Evolutionary conservation across 257 asterid genomes (phyloP), one percentile per base, ranked within the genome.

Genomic region (Coffea eugenioides): DNA sequence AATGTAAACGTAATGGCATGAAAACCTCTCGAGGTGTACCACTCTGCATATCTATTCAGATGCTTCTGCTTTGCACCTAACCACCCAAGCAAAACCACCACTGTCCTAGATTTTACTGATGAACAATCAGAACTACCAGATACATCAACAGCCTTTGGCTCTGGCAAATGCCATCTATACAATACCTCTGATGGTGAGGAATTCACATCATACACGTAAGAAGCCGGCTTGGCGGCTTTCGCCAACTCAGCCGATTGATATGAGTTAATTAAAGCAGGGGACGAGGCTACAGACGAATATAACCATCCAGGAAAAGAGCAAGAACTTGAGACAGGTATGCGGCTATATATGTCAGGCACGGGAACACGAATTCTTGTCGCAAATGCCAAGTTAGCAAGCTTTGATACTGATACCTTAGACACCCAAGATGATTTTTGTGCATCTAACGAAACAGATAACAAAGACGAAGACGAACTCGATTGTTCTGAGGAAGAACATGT

Each of bases 71-170:
- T 92, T 3, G 98, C 95, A 36, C 99, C 99, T 79, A 95, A 84
- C 99, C 99, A 95, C 75, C 99, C 99, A 64, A 95, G 89, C 88
- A 95, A 87, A 64, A 95, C 94, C 52, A 95, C 99, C 69, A 95
- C 97, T 7, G 98, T 95, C 90, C 85, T 91, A 61, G 97, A 86
- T 73, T 93, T 92, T 48, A 79, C 83, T 41, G 89, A 80, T 21
- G 89, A 89, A 85, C 90, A 86, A 80, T 81, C 87, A 56, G 83
- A 86, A 69, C 73, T 74, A 34, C 85, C 87, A 41, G 89, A 84
- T 68, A 86, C 77, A 71, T 80, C 84, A 71, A 90, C n/a, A 59
- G 93, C 69, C n/a, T 78, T 83, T 51, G 91, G 90, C 74, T 90
- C 89, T 0, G 98, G 99, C 86, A 95, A 95, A 84, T 95, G 97